Conservation (phyloP, 192 early-diverging fungal species). For the Coemansia sp. region DNA sequence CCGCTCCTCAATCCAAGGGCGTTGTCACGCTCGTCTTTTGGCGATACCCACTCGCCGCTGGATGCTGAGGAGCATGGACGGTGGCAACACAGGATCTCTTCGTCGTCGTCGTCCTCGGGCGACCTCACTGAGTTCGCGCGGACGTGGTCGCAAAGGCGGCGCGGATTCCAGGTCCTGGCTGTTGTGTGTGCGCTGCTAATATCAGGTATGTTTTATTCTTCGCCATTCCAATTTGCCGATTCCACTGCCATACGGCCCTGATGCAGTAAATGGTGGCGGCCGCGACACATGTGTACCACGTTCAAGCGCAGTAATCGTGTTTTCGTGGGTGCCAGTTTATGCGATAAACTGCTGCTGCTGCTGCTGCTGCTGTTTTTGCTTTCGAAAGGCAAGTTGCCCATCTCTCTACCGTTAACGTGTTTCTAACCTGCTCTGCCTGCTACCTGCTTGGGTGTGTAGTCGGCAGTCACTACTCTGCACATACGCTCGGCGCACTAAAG, state of each 20-base stretch:
- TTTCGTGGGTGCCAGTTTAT: not conserved
- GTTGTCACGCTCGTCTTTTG: slow-evolving; percentile 13
- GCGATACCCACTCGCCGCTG: slow-evolving; percentile 16
- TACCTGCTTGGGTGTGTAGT: slow-evolving; percentile 47
- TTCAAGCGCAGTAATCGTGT: not conserved
- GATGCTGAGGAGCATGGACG: slow-evolving; percentile 18
- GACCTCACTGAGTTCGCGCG: slow-evolving; percentile 44
- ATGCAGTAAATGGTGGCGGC: not conserved
- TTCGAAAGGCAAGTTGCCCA: no score
- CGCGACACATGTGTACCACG: not conserved
- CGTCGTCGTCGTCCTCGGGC: slow-evolving; percentile 17
- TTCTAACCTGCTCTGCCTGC: slow-evolving; percentile 4
- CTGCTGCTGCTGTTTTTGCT: no score
- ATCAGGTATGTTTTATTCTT: slow-evolving; percentile 52
- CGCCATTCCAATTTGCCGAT: not conserved
- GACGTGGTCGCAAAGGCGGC: slow-evolving; percentile 30
- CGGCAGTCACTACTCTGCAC: slow-evolving; percentile 73
- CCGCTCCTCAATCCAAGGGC: slow-evolving; percentile 31
- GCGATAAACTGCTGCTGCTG: not conserved
- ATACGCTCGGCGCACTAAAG: slow-evolving; percentile 73
- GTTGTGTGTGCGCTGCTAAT: slow-evolving; percentile 61
- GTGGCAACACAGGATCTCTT: slow-evolving; percentile 29
- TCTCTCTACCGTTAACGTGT: not conserved
- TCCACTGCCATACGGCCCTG: not conserved
- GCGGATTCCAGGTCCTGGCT: slow-evolving; percentile 59